Base-by-base conservation (phyloP, 768 basidiomycete genomes). In the Phylloporus sp. region DNA sequence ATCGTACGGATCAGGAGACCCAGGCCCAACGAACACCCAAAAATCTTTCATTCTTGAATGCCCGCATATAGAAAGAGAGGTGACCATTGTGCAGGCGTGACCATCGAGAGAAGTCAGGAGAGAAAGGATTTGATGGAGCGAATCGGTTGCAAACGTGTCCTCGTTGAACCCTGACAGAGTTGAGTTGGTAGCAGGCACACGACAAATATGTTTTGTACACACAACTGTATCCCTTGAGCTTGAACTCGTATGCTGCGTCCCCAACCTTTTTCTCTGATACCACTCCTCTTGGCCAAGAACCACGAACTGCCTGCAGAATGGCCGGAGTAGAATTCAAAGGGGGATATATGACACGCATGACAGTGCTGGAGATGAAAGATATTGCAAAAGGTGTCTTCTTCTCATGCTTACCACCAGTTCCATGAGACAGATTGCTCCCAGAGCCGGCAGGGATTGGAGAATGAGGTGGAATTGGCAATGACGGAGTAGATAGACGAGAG, bases 151-250 rank as follows among this genome's bases (percentile, higher is more conserved):
- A 61, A 84, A 89, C 0, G 82, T 79, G 52, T 89, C 83, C 59
- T 86, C 81, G 62, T 86, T 79, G 60, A 86, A 87, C 82, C 84
- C 85, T 88, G 60, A 29, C 48, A 55, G 44, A 43, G 53, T 33
- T 53, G 52, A 47, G 37, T 60, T 46, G 53, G 50, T 50, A 45
- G 44, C 46, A 46, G 46, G 41, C 53, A 53, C 32, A 49, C 24
- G 45, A 44, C 48, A 52, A 37, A 41, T 29, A 27, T 38, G 15
- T 42, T 48, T 32, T 44, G 41, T 48, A 68, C 79, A 44, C 61
- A 87, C 87, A 86, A 70, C 77, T 81, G 61, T 89, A 89, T 20
- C 86, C 87, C 57, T 86, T 86, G 42, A 89, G 70, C 64, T 85
- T 88, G 68, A 89, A 89, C 62, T 89, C 86, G 60, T 79, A 89